Evolutionary conservation across 2,329 filamentous ascomycete species (phyloP).

Genomic region (Didymella arachidicola): DNA sequence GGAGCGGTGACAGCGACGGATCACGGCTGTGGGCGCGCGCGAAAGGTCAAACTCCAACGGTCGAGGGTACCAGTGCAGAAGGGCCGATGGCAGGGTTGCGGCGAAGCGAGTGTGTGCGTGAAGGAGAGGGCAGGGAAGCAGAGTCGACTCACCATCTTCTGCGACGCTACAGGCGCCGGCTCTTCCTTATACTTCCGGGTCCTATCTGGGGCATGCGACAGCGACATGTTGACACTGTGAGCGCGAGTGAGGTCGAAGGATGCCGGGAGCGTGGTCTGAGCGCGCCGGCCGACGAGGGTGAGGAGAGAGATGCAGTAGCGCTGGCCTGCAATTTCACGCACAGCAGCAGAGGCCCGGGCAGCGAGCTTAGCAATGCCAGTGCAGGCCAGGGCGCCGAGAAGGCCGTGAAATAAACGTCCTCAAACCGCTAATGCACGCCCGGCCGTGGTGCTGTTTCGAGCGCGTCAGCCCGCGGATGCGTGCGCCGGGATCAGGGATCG

Average conservation of each 20-base stretch:
- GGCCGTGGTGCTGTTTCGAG: conserved; percentile 40
- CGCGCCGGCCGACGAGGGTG: conserved; percentile 43
- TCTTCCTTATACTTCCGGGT: conserved; percentile 55
- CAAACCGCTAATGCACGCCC: conserved; percentile 49
- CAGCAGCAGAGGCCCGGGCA: conserved; percentile 19
- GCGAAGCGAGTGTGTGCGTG: conserved; percentile 35
- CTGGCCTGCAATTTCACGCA: conserved; percentile 49
- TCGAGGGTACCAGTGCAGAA: conserved; percentile 30
- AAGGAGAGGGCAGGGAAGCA: conserved; percentile 42
- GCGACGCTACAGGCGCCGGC: conserved; percentile 54
- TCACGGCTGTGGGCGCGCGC: conserved; percentile 29
- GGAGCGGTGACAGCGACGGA: conserved; percentile 36
- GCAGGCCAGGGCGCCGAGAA: conserved; percentile 30
- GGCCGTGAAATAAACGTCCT: conserved; percentile 50
- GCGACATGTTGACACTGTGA: conserved; percentile 53
- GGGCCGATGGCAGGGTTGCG: conserved; percentile 26
- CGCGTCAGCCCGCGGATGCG: conserved; percentile 39
- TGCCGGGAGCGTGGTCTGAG: conserved; percentile 46
- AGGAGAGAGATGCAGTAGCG: conserved; percentile 47
- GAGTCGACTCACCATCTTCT: conserved; percentile 54
- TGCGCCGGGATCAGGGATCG: conserved; percentile 41
- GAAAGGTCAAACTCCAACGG: conserved; percentile 43
- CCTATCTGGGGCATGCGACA: conserved; percentile 52
- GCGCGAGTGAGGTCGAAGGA: conserved; percentile 44
- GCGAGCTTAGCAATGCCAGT: conserved; percentile 14